phyloP scores from a whole-genome alignment of 495 filamentous ascomycete genomes.

The Penicillium argentinense region DNA sequence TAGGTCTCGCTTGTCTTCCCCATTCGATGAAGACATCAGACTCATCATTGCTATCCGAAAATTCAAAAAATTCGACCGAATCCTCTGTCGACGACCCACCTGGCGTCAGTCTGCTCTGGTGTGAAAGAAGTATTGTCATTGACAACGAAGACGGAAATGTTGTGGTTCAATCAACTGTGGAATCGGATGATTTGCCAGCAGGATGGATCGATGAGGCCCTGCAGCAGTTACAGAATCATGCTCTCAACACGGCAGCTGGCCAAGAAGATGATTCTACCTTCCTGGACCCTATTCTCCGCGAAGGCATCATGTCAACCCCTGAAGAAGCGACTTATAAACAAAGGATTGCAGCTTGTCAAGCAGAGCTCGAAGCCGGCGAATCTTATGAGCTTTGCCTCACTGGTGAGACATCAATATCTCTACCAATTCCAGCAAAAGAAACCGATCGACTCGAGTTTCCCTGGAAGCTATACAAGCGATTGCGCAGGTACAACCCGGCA shows the following conservation, averaged over 20 bases:
- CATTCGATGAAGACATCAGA: constrained; percentile 33
- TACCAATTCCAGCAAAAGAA: constrained; percentile 29
- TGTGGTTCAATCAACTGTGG: constrained; percentile 62
- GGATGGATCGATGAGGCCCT: constrained; percentile 43
- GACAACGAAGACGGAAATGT: constrained; percentile 63
- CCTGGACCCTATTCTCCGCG: constrained; percentile 34
- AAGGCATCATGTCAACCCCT: constrained; percentile 42
- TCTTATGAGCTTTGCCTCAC: constrained; percentile 96
- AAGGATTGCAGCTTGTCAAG: constrained; percentile 69
- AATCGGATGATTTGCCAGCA: constrained; percentile 30
- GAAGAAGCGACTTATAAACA: constrained; percentile 56
- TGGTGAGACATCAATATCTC: constrained; percentile 63
- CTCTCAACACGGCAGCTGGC: neutral
- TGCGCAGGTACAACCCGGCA: constrained; percentile 75
- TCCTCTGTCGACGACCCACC: constrained; percentile 48
- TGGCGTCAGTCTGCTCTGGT: constrained; percentile 76
- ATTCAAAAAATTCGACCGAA: neutral
- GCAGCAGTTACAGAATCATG: constrained; percentile 18
- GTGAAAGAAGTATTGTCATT: constrained; percentile 76
- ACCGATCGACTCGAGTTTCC: constrained; percentile 28
- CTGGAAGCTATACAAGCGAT: constrained; percentile 71
- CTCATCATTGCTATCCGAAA: constrained; percentile 6
- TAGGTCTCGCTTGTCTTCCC: constrained; percentile 60
- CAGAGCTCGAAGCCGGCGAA: constrained; percentile 70
- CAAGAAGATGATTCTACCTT: constrained; percentile 20